Evolutionary conservation across 495 filamentous ascomycete genomes (phyloP).

Genomic region (Coniosporium apollinis): DNA sequence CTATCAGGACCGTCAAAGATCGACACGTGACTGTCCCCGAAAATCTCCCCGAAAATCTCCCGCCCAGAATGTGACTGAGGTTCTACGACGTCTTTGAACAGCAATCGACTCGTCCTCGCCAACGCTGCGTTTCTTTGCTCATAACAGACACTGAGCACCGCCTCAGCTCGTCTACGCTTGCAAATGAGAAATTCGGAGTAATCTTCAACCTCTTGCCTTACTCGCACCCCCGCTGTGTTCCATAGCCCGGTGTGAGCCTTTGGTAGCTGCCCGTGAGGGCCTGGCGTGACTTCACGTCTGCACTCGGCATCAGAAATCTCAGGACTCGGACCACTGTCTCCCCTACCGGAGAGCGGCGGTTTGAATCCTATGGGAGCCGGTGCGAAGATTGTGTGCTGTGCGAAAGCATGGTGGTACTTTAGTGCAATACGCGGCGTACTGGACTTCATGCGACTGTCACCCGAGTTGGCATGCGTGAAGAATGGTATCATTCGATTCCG

Average conservation of each 20-base stretch:
- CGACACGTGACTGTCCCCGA: no score
- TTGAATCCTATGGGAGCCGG: slow-evolving; percentile 25
- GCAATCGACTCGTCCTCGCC: slow-evolving; percentile 85
- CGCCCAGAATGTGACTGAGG: no score
- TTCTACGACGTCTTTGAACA: no score
- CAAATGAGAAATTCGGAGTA: slow-evolving; percentile 99
- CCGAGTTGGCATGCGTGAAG: slow-evolving; percentile 12
- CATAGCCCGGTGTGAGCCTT: slow-evolving; percentile 18
- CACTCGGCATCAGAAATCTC: slow-evolving; percentile 97
- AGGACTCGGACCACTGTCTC: slow-evolving; percentile 34
- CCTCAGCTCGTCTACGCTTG: slow-evolving; percentile 25
- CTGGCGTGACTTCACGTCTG: slow-evolving; percentile 84
- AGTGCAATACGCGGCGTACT: slow-evolving; percentile 99
- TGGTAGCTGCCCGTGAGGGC: slow-evolving; percentile 69
- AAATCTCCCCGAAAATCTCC: no score
- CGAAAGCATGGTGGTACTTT: slow-evolving; percentile 48
- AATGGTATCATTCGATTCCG: slow-evolving; percentile 93
- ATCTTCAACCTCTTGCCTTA: slow-evolving; percentile 55
- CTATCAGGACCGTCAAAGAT: no score
- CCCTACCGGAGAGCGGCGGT: slow-evolving; percentile 23
- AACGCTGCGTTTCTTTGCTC: slow-evolving; percentile 99
- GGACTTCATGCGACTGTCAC: slow-evolving; percentile 20
- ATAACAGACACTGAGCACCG: slow-evolving; percentile 51
- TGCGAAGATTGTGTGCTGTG: slow-evolving; percentile 30
- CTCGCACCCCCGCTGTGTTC: slow-evolving; percentile 23